Evolutionary conservation across 2,329 filamentous ascomycete species (phyloP).

Genomic region (Beauveria bassiana): DNA sequence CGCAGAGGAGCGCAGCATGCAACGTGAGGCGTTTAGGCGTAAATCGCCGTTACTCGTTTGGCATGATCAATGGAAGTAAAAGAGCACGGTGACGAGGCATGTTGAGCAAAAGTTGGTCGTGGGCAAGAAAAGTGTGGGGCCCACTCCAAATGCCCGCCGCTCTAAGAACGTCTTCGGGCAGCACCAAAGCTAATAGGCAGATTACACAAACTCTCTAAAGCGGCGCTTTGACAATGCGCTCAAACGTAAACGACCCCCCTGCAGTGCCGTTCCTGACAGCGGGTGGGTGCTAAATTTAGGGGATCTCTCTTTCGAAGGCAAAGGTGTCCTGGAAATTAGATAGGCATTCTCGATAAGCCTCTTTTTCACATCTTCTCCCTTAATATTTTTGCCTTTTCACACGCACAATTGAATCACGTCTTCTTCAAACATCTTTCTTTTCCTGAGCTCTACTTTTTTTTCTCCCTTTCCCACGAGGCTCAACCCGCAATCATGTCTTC

Average conservation of each 20-base stretch:
- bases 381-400: neutral
- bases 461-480: neutral
- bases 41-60: too few relatives aligned
- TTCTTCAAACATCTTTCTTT: neutral
- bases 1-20: neutral
- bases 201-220: neutral
- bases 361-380: neutral
- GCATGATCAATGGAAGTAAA: neutral
- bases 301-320: conserved; percentile 9
- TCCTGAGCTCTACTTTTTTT: neutral
- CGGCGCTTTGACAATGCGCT: neutral
- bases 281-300: conserved; percentile 3
- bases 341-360: neutral
- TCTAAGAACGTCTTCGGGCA: neutral
- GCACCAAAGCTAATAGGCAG: neutral
- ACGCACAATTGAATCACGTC: neutral
- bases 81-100: neutral
- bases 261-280: neutral
- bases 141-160: neutral
- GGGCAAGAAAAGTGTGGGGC: neutral
- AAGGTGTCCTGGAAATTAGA: conserved; percentile 13
- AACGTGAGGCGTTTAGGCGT: neutral
- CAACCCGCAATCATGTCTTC: conserved; percentile 56
- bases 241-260: neutral
- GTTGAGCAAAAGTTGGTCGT: neutral